Base-by-base conservation (phyloP, 352 stramenopile genomes). In the Phytophthora cajani region DNA sequence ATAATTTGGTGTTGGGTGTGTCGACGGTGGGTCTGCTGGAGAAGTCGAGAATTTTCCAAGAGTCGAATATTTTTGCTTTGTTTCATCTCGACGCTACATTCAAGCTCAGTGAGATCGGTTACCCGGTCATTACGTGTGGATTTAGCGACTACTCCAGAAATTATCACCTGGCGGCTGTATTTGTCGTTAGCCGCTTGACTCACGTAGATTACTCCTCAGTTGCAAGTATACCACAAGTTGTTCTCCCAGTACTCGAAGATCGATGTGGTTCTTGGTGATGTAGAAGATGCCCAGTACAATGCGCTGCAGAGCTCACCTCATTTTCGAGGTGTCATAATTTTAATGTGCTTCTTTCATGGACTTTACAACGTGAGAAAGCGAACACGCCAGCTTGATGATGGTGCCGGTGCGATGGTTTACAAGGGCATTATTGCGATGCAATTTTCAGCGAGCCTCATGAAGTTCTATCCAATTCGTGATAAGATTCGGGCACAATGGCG, bases 321-420 rank as follows among this genome's bases (percentile, higher is more conserved):
- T 12, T 50, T 50, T 7, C 44, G 10, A 50, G 44, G n/a, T 12
- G 44, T n/a, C 6, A 25, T 4, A 50, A 27, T 50, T 50, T 25
- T 50, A 25, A 50, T 50, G 44, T 50, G 44, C 17, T 50, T 50
- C n/a, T 50, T 50, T 50, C 44, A 50, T 25, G 44, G 27, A 25
- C 44, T 50, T 11, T 50, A 50, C 44, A 50, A 50, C 44, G 44
- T 50, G 5, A 23, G 44, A 12, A 50, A 50, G 44, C 16, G 17
- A 12, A 50, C 44, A 25, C 17, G 17, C 6, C 44, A 50, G 10
- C n/a, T 50, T 5, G 5, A 50, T 50, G n/a, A 50, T 25, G 44
- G n/a, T 25, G n/a, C 1, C 19, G 44, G 44, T 25, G 17, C 44
- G 3, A 27, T 51, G n/a, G 44, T 50, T 50, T 50, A 50, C 44